Evolutionary conservation across 2,329 filamentous ascomycete genomes (phyloP), one percentile per base, ranked within the genome.

Genomic region (Juglanconis juglandina): DNA sequence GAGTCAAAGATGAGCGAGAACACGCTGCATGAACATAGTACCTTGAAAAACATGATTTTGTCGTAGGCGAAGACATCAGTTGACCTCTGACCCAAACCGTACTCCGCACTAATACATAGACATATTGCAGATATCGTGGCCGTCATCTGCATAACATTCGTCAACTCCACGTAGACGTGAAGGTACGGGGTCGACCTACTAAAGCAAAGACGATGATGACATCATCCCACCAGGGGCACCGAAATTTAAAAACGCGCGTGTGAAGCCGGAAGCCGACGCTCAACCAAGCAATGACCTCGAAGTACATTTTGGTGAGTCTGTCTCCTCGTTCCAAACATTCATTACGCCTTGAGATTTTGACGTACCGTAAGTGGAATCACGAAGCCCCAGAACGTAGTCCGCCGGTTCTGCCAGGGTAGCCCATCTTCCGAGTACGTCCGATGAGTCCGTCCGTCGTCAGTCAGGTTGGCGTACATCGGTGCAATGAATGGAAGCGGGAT

Each of bases 161-260:
- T 33, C 41, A 33, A 48, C 10, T 7, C n/a, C 34, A 17, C 30
- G 46, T 14, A 30, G 10, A 6, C 17, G 41, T 3, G 17, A 5
- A 10, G 13, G 11, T 3, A 53, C 3, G 7, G 17, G 13, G 37
- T 11, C 4, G 1, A 24, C 62, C 2, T 51, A 66, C 65, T 55
- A 63, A n/a, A 14, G 59, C 64, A 34, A 64, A 33, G 10, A 53
- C n/a, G 4, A 66, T 60, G 24, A 66, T 58, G 7, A 60, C 34
- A 41, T 66, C 65, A 32, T 66, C 65, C 65, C 65, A 66, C n/a
- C 65, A 64, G 1, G 60, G 55, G 35, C 64, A 65, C 9, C 56
- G 53, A 1, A 63, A 39, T 8, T 61, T 11, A 14, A 61, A 58
- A 14, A 60, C 52, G 2, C 65, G 64, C 3, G 64, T 61, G 32